Percentiles rank a stretch among this genome's conserved stretches.
Conservation (phyloP, 2,329 filamentous ascomycete species). For the Tricladium varicosporioides region DNA sequence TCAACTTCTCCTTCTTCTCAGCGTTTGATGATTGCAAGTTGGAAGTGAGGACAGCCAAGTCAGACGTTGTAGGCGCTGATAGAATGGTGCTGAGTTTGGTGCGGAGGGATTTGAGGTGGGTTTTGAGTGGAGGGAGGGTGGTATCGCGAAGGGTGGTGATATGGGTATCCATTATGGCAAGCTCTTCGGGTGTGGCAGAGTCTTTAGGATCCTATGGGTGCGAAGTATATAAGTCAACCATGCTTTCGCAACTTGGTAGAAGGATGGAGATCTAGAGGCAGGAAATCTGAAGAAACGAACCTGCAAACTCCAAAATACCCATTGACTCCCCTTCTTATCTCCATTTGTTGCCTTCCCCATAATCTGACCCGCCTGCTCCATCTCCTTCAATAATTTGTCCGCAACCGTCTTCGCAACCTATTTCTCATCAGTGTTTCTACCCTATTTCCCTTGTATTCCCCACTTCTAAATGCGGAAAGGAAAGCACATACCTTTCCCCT, state of each 20-base stretch:
- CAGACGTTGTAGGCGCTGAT: conserved; percentile 47
- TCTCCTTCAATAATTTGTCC: conserved; percentile 59
- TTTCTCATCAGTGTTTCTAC: conserved; percentile 9
- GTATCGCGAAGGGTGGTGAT: conserved; percentile 44
- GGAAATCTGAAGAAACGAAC: conserved; percentile 15
- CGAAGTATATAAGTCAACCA: neutral
- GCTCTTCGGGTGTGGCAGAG: conserved; percentile 44
- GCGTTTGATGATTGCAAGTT: conserved; percentile 44
- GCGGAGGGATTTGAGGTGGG: conserved; percentile 46
- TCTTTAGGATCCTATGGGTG: conserved; percentile 46
- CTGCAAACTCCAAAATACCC: conserved; percentile 35
- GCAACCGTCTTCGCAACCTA: conserved; percentile 46
- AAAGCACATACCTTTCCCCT: conserved; percentile 49
- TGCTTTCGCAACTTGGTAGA: neutral
- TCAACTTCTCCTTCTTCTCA: conserved; percentile 40
- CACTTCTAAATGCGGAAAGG: neutral
- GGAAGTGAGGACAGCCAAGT: conserved; percentile 44
- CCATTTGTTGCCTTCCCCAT: conserved; percentile 44
- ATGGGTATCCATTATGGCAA: conserved; percentile 47
- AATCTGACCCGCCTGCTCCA: conserved; percentile 58
- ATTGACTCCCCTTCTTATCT: conserved; percentile 32
- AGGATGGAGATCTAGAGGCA: neutral
- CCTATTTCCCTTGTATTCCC: neutral
- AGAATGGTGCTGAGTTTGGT: conserved; percentile 39
- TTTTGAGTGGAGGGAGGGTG: conserved; percentile 45